phyloP scores from a whole-genome alignment of 2,329 filamentous ascomycete species.

The Cladosporium halotolerans region DNA sequence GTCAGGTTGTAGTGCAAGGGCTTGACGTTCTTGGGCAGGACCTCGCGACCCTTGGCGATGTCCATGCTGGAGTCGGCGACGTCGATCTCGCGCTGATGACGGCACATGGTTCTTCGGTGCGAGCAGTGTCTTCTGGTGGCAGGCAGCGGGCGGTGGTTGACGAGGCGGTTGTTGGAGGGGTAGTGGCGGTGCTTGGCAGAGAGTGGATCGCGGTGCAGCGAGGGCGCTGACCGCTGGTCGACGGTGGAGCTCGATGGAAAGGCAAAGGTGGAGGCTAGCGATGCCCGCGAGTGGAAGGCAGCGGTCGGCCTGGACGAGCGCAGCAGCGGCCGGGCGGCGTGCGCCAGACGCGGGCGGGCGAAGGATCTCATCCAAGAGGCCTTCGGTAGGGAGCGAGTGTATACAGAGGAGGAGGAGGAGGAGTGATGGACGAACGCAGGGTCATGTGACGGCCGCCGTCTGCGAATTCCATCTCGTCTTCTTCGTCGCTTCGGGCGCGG shows the following conservation, averaged over 20 bases:
- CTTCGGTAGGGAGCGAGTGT: not conserved
- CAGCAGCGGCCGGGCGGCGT: not conserved
- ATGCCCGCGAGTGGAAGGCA: slow-evolving; percentile 4
- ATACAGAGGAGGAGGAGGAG: not conserved
- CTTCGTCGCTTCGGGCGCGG: too few species aligned
- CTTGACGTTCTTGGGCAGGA: slow-evolving; percentile 85
- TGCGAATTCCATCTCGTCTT: too few species aligned
- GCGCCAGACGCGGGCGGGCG: not conserved
- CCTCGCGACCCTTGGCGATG: slow-evolving; percentile 64
- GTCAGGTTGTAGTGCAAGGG: slow-evolving; percentile 89
- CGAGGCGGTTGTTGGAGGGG: not conserved
- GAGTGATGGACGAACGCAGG: too few species aligned
- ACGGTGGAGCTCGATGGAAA: slow-evolving; percentile 1
- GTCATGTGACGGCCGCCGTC: too few species aligned
- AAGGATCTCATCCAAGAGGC: slow-evolving; percentile 11
- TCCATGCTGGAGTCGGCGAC: slow-evolving; percentile 52
- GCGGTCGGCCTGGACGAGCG: not conserved
- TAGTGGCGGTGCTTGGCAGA: slow-evolving; percentile 4
- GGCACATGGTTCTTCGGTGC: slow-evolving; percentile 70
- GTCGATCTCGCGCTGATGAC: slow-evolving; percentile 51
- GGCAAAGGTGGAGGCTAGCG: slow-evolving; percentile 3
- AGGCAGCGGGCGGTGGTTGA: slow-evolving; percentile 2
- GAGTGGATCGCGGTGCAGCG: slow-evolving; percentile 1
- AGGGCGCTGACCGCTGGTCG: not conserved
- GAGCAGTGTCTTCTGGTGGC: slow-evolving; percentile 57